Conservation (phyloP, 257 asterid genomes). For the Solanum virginianum region DNA sequence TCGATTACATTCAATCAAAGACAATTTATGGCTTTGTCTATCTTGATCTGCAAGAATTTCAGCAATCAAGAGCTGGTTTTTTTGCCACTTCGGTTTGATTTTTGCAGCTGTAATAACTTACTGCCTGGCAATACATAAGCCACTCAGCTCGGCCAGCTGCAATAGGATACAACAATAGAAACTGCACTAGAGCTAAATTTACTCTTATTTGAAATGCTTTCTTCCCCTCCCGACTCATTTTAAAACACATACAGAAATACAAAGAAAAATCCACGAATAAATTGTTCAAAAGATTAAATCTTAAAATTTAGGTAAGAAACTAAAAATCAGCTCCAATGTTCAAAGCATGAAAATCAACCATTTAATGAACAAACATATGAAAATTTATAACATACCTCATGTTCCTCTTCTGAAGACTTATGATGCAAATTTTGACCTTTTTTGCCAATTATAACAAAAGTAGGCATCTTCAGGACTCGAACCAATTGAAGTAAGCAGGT, state of each 20-base stretch:
- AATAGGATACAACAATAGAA: not conserved
- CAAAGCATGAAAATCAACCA: not conserved
- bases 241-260: not conserved
- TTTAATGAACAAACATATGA: not conserved
- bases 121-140: conserved; percentile 16
- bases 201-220: not conserved
- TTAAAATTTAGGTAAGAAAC: not conserved
- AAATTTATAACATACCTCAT: conserved; percentile 35
- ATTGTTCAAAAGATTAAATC: not conserved
- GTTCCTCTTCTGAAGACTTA: conserved; percentile 26
- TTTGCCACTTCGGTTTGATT: not conserved
- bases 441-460: conserved; percentile 47
- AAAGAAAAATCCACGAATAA: not conserved
- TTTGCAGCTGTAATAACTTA: conserved; percentile 7
- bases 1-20: not conserved
- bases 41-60: conserved; percentile 8
- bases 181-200: not conserved
- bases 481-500: conserved; percentile 57
- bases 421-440: conserved; percentile 17
- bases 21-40: conserved; percentile 8
- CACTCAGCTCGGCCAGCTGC: conserved; percentile 36
- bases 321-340: not conserved
- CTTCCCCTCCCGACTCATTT: not conserved
- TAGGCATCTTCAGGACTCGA: conserved; percentile 42
- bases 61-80: conserved; percentile 20